Conservation (phyloP, 805 yeast genomes). For the Metschnikowia dekortorum region DNA sequence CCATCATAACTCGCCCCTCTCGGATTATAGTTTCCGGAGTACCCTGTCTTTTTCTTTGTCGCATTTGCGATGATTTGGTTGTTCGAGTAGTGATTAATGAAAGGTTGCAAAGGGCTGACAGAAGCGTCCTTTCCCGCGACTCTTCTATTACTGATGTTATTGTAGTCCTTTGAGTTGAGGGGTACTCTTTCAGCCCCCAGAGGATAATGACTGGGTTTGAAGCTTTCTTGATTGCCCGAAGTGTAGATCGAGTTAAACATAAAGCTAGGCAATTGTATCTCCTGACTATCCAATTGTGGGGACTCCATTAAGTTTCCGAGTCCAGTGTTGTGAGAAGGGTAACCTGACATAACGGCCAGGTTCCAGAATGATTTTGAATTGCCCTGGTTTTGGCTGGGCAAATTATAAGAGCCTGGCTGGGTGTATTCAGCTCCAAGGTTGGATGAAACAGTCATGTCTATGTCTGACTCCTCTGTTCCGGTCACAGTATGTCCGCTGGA, state of each 20-base stretch:
- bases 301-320: slow-evolving; percentile 5
- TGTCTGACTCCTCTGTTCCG: slow-evolving; percentile 13
- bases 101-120: slow-evolving; percentile 4
- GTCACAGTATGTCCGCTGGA: slow-evolving; percentile 15
- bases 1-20: slow-evolving; percentile 10
- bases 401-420: background rate
- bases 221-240: background rate
- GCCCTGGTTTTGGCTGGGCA: background rate
- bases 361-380: slow-evolving; percentile 1
- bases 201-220: background rate
- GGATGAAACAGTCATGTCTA: slow-evolving; percentile 10
- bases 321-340: background rate
- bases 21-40: slow-evolving; percentile 26
- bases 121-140: slow-evolving; percentile 5
- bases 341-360: background rate
- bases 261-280: slow-evolving; percentile 17
- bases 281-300: slow-evolving; percentile 11
- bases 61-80: slow-evolving; percentile 6
- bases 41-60: slow-evolving; percentile 7
- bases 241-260: slow-evolving; percentile 11
- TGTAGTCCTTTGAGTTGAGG: slow-evolving; percentile 8
- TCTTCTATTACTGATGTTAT: slow-evolving; percentile 8
- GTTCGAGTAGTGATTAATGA: slow-evolving; percentile 2
- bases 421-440: background rate
- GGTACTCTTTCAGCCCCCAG: slow-evolving; percentile 1